Evolutionary conservation across 2,329 filamentous ascomycete species (phyloP).

Genomic region (Geosmithia putterillii): DNA sequence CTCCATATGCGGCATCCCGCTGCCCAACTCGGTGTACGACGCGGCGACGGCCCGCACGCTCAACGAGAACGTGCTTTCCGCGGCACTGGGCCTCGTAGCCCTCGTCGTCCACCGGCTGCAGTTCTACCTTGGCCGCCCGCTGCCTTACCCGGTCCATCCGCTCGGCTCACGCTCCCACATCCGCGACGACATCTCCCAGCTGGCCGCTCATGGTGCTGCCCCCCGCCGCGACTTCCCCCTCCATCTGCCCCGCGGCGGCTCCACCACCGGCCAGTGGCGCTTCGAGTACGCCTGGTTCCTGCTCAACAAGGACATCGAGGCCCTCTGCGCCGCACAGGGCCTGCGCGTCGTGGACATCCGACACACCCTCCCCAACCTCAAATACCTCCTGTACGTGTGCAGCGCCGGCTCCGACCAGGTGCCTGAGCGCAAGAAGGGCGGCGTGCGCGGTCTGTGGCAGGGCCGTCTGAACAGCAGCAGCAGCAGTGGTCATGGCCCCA

Average conservation of each 20-base stretch:
- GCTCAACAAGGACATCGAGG: conserved; percentile 90
- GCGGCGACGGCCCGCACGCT: conserved; percentile 26
- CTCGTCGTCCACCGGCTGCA: conserved; percentile 66
- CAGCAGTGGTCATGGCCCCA: not conserved
- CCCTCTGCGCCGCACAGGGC: conserved; percentile 50
- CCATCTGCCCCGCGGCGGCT: conserved; percentile 50
- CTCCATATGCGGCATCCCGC: conserved; percentile 63
- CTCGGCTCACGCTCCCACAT: conserved; percentile 66
- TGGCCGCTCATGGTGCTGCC: conserved; percentile 26
- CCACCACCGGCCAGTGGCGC: conserved; percentile 62
- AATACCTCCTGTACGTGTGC: conserved; percentile 82
- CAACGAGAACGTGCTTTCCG: conserved; percentile 62
- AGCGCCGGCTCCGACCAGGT: conserved; percentile 61
- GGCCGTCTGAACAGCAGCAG: conserved; percentile 25
- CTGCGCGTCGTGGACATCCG: conserved; percentile 79
- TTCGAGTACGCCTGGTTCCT: conserved; percentile 96
- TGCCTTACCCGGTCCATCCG: conserved; percentile 69
- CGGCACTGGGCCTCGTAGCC: conserved; percentile 69
- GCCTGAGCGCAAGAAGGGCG: conserved; percentile 48
- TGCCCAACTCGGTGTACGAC: conserved; percentile 74
- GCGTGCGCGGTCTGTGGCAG: conserved; percentile 44
- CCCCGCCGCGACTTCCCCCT: conserved; percentile 67
- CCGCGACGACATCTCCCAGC: conserved; percentile 58
- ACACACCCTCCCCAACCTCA: conserved; percentile 85
- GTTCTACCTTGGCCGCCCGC: conserved; percentile 64